These are phyloP conservation scores for Henningerozyma blattae DNA, from an alignment of 805 yeast genomes.

Conservation along the genomic window DNA sequence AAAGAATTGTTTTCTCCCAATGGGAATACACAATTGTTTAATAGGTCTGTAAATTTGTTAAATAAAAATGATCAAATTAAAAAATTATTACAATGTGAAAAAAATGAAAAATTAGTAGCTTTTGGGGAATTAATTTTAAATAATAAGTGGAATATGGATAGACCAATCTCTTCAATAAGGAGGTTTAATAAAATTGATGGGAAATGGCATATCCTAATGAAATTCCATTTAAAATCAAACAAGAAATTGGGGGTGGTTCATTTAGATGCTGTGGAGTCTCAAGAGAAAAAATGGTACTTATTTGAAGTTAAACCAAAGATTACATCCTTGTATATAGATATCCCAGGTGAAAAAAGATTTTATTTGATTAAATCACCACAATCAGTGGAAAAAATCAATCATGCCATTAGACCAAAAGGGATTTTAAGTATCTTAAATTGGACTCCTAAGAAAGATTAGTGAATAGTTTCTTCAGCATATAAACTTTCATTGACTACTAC, in stretches of 20 bases:
- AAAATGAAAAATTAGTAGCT: conserved; percentile 60
- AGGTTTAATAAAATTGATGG: conserved; percentile 48
- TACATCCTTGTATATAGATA: conserved; percentile 62
- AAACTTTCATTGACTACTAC: neutral
- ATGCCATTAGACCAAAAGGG: conserved; percentile 37
- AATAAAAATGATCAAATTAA: conserved; percentile 57
- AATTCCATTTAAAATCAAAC: conserved; percentile 73
- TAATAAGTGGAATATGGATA: conserved; percentile 78
- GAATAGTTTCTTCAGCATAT: neutral
- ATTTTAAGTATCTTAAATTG: conserved; percentile 69
- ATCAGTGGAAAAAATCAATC: conserved; percentile 27
- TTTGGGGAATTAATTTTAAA: conserved; percentile 58
- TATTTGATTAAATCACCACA: conserved; percentile 50
- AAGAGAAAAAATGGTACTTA: too few relatives aligned
- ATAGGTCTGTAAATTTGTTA: conserved; percentile 67
- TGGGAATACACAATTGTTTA: conserved; percentile 84
- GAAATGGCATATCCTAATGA: conserved; percentile 69
- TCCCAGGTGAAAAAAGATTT: conserved; percentile 55
- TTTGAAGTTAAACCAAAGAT: conserved; percentile 56
- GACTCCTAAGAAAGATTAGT: conserved; percentile 58
- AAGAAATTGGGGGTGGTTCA: conserved; percentile 56
- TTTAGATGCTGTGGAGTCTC: conserved; percentile 62
- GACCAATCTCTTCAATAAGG: conserved; percentile 62
- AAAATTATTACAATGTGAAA: conserved; percentile 38
- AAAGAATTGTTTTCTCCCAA: conserved; percentile 77